Base-by-base conservation (phyloP, 345 rosid genomes). In the Rhodamnia rubescens region DNA sequence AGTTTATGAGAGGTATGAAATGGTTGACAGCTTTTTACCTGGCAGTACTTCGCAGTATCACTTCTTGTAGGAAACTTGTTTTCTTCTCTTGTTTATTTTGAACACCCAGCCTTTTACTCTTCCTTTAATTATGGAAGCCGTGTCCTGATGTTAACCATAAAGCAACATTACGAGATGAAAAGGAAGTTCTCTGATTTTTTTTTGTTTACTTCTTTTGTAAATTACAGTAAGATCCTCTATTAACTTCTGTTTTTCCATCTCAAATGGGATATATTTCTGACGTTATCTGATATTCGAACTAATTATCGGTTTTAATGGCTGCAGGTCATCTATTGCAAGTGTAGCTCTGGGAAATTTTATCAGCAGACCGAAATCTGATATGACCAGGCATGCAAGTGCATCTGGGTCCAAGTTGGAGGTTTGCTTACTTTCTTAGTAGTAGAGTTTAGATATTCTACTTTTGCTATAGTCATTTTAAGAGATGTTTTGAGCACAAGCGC, bases 1-100 rank as follows among this genome's bases (percentile, higher is more conserved):
- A 85, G 86, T 85, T 59, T 90, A 85, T 86, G 94, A 91, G 85
- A 95, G 98, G 98, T 97, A 91, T 42, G 61, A 52, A 52, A 32
- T 69, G 47, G 26, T 69, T 36, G 78, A 69, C 24, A 36, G 42
- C 78, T 32, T 69, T 54, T 54, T 20, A 18, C 57, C 10, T 54
- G 16, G 78, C 74, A 59, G 74, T 59, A 59, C 74, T 27, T 59
- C 3, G 20, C 12, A 69, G 78, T 69, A 18, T 32, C 0, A 18
- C 47, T 69, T 36, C 7, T 69, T 18, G 24, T 20, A 36, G 24
- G 47, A 18, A 13, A 69, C 5, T 69, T 69, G 13, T 69, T 69
- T 69, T 69, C 78, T 32, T 44, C 36, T 64, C 44, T 64, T 64
- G 47, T 69, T 69, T 18, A 36, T 18, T 18, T 69, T 69, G 40